Percentiles rank a stretch among this genome's conserved stretches.
Conservation (phyloP, 805 yeast species). For the Candida boidinii region DNA sequence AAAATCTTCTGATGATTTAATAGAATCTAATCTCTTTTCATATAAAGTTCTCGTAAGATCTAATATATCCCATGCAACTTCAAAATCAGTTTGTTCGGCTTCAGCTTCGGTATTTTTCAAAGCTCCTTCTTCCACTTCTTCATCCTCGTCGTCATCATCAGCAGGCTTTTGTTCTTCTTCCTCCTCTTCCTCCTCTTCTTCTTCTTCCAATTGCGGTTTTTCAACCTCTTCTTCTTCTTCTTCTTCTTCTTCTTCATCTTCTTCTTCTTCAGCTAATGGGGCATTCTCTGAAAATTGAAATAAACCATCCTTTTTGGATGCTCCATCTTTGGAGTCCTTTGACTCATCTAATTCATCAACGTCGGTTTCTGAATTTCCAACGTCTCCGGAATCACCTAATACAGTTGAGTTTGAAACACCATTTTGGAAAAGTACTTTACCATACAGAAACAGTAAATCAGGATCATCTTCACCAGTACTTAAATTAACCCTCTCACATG, state of each 20-base stretch:
- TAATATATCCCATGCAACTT: conserved; percentile 80
- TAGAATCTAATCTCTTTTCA: conserved; percentile 36
- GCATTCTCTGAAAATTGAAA: conserved; percentile 30
- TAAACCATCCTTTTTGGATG: conserved; percentile 17
- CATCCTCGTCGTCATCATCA: conserved; percentile 14
- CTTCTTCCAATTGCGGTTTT: conserved; percentile 18
- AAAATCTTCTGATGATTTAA: conserved; percentile 15
- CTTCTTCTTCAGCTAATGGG: conserved; percentile 28
- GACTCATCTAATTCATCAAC: conserved; percentile 17
- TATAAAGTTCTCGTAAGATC: conserved; percentile 70
- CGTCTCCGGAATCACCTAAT: conserved; percentile 41
- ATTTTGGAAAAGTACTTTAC: conserved; percentile 68
- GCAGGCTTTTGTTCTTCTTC: conserved; percentile 14
- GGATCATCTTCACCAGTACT: conserved; percentile 60
- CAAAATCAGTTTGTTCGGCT: conserved; percentile 64
- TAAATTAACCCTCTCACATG: conserved; percentile 50
- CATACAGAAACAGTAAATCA: conserved; percentile 66
- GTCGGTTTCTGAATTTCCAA: conserved; percentile 13
- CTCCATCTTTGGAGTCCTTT: conserved; percentile 12
- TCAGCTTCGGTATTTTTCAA: conserved; percentile 22
- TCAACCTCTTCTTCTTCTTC: conserved; percentile 12
- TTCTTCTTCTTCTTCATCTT: conserved; percentile 22
- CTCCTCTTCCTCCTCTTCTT: conserved; percentile 18
- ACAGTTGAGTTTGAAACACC: conserved; percentile 73
- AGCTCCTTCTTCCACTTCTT: conserved; percentile 11